Evolutionary conservation across 2,329 filamentous ascomycete species (phyloP).

Genomic region (Raffaelea deltoideospora): DNA sequence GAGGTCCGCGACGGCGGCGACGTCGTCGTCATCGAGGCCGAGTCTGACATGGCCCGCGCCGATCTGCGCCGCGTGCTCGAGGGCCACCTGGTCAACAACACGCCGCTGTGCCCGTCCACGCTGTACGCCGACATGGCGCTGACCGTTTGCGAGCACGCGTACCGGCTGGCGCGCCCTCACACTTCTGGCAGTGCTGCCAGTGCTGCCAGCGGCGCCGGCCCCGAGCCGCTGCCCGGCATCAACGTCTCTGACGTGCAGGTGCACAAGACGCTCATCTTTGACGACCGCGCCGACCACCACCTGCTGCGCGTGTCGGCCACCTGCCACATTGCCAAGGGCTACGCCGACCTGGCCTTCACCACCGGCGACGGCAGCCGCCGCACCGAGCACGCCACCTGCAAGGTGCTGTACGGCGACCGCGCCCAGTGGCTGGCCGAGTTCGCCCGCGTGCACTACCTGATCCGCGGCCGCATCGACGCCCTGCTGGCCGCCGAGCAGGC

Average conservation of each 20-base stretch:
- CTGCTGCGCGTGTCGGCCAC: slow-evolving; percentile 45
- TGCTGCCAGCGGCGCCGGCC: too few relatives aligned
- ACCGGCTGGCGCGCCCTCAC: slow-evolving; percentile 45
- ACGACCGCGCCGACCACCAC: slow-evolving; percentile 31
- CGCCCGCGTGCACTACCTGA: slow-evolving; percentile 52
- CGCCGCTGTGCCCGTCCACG: slow-evolving; percentile 48
- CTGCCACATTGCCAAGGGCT: slow-evolving; percentile 39
- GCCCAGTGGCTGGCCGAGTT: slow-evolving; percentile 50
- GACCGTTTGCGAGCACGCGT: slow-evolving; percentile 49
- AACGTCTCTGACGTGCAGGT: slow-evolving; percentile 56
- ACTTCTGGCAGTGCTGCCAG: too few relatives aligned
- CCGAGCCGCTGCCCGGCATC: slow-evolving; percentile 34
- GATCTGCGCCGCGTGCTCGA: slow-evolving; percentile 45
- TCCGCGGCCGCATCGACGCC: slow-evolving; percentile 45
- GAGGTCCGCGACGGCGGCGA: slow-evolving; percentile 45
- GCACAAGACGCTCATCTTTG: slow-evolving; percentile 51
- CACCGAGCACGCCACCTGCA: slow-evolving; percentile 46
- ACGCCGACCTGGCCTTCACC: slow-evolving; percentile 41
- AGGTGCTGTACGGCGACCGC: slow-evolving; percentile 44
- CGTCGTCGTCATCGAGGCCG: slow-evolving; percentile 43
- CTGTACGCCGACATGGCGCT: slow-evolving; percentile 33
- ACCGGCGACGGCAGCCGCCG: slow-evolving; percentile 43
- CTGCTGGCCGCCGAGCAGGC: slow-evolving; percentile 45
- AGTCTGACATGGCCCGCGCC: slow-evolving; percentile 49
- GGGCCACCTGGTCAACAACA: slow-evolving; percentile 54